Conservation (phyloP, 2,329 filamentous ascomycete genomes). For the Aureobasidium zeae region DNA sequence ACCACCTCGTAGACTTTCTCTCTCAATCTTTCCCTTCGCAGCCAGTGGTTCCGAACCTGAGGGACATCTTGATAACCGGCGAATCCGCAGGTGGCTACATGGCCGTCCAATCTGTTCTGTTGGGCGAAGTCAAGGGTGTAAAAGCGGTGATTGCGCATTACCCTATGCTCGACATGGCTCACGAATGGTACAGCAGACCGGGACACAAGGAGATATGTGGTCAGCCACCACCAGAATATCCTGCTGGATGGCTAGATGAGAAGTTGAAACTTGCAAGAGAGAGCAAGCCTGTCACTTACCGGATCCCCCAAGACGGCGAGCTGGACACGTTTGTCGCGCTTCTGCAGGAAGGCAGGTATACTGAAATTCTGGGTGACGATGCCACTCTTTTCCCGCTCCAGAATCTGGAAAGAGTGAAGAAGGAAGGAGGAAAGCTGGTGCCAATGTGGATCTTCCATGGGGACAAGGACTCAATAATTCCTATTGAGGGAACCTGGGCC, state of each 20-base stretch:
- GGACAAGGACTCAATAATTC: conserved; percentile 22
- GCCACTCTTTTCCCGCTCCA: conserved; percentile 24
- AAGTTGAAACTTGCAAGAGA: conserved; percentile 4
- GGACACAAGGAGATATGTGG: conserved; percentile 17
- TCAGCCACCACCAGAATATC: conserved; percentile 2
- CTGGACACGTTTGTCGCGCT: conserved; percentile 19
- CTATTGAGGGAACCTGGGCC: background rate
- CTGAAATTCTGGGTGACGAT: conserved; percentile 17
- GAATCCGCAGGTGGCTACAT: conserved; percentile 35
- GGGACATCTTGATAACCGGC: conserved; percentile 26
- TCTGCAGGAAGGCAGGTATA: conserved; percentile 17
- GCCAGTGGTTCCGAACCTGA: conserved; percentile 22
- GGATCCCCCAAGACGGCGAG: conserved; percentile 8
- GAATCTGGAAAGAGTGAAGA: conserved; percentile 21
- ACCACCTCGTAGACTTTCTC: background rate
- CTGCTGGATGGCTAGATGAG: conserved; percentile 10
- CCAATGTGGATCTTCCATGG: conserved; percentile 29
- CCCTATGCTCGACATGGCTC: conserved; percentile 24
- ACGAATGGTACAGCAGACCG: background rate
- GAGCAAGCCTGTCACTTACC: conserved; percentile 2
- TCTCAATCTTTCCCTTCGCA: conserved; percentile 11
- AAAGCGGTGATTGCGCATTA: conserved; percentile 25
- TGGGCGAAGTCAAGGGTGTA: conserved; percentile 21
- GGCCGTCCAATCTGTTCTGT: conserved; percentile 26
- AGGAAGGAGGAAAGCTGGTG: conserved; percentile 20